Conservation (phyloP, 345 rosid species). For the Arabidopsis thaliana region DNA sequence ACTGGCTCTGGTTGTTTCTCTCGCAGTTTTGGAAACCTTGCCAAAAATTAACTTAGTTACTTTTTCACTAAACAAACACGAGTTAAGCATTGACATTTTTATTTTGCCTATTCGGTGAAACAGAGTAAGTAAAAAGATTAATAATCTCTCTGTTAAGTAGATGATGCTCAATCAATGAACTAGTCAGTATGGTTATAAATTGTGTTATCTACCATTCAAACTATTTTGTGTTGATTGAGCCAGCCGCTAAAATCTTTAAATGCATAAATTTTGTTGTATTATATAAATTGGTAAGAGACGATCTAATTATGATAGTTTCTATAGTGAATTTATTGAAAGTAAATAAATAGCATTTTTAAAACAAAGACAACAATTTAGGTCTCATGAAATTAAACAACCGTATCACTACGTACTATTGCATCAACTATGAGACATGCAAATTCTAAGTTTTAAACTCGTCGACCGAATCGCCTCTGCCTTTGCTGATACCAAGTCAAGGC, state of each 20-base stretch:
- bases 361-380: not conserved
- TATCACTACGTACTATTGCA: not conserved
- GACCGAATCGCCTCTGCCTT: slow-evolving; percentile 44
- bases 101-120: slow-evolving; percentile 13
- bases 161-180: slow-evolving; percentile 1
- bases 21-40: slow-evolving; percentile 7
- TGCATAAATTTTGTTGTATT: no score
- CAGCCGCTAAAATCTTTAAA: not conserved
- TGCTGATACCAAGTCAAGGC: slow-evolving; percentile 60
- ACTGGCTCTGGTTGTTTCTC: slow-evolving; percentile 1
- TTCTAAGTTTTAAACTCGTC: slow-evolving; percentile 20
- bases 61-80: not conserved
- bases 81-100: not conserved
- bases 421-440: not conserved
- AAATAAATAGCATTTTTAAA: not conserved
- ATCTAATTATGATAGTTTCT: not conserved
- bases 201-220: slow-evolving; percentile 1
- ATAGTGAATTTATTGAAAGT: not conserved
- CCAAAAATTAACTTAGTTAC: not conserved
- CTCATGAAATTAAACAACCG: slow-evolving; percentile 1
- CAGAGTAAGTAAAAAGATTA: not conserved
- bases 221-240: not conserved
- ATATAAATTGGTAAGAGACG: no score
- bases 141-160: not conserved
- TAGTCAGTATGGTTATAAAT: slow-evolving; percentile 5